Evolutionary conservation across 2,329 filamentous ascomycete species (phyloP).

Genomic region (Scortechinia acanthostroma): DNA sequence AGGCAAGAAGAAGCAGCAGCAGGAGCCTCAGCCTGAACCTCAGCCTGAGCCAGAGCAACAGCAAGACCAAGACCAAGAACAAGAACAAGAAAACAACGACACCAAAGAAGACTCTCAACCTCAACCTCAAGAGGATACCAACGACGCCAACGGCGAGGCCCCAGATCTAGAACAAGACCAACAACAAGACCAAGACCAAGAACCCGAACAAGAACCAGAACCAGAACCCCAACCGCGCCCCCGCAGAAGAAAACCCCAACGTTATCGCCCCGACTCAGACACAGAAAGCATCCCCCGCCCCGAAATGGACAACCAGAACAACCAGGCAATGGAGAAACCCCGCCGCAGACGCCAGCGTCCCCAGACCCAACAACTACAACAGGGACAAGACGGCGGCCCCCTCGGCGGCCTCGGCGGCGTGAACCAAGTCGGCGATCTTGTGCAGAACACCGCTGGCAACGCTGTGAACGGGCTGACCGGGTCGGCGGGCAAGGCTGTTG

Average conservation of each 20-base stretch:
- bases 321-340: neutral
- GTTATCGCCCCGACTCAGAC: constrained; percentile 3
- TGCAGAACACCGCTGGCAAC: neutral
- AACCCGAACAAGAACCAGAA: neutral
- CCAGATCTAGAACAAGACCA: neutral
- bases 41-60: neutral
- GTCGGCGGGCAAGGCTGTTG: constrained; percentile 8
- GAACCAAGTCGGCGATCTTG: constrained; percentile 4
- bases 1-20: neutral
- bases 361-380: constrained; percentile 1
- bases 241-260: neutral
- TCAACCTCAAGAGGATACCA: too few relatives aligned
- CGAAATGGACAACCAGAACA: neutral
- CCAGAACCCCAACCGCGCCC: neutral
- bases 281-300: neutral
- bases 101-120: neutral
- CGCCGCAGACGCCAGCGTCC: neutral
- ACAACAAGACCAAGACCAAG: neutral
- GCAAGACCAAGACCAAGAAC: neutral
- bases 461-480: constrained; percentile 8
- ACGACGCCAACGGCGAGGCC: too few relatives aligned
- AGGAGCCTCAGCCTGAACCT: neutral
- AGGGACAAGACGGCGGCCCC: constrained; percentile 2
- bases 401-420: constrained; percentile 3
- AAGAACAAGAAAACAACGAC: neutral